phyloP scores from a whole-genome alignment of 2,329 filamentous ascomycete genomes.

The Laburnicola sp. region DNA sequence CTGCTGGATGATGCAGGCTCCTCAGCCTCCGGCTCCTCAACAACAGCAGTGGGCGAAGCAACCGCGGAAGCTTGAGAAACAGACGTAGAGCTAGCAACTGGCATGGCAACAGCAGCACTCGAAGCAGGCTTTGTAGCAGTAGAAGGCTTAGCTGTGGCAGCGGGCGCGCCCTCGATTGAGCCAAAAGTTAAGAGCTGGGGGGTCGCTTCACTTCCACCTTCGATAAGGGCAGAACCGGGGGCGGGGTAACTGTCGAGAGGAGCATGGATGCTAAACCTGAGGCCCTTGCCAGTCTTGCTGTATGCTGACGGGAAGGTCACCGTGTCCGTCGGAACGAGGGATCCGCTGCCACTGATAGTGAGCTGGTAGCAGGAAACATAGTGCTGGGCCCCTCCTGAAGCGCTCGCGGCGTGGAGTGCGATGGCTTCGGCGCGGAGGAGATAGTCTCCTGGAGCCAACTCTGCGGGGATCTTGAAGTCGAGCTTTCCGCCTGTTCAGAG shows the following conservation, averaged over 20 bases:
- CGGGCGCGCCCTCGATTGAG: conserved; percentile 12
- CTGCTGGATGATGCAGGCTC: not conserved
- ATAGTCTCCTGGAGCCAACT: conserved; percentile 48
- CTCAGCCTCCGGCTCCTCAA: not conserved
- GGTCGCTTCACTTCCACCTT: conserved; percentile 16
- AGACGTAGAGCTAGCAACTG: conserved; percentile 27
- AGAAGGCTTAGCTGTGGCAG: conserved; percentile 8
- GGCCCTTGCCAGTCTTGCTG: conserved; percentile 44
- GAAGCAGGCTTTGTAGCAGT: conserved; percentile 13
- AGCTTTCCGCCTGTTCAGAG: not conserved
- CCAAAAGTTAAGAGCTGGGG: conserved; percentile 12
- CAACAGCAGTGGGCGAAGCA: not conserved
- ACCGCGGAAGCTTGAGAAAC: conserved; percentile 4
- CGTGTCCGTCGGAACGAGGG: conserved; percentile 40
- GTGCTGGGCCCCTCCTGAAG: conserved; percentile 47
- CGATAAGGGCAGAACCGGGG: conserved; percentile 18
- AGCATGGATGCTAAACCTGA: conserved; percentile 50
- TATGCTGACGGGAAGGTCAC: conserved; percentile 54
- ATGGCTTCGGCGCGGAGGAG: conserved; percentile 51
- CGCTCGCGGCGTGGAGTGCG: conserved; percentile 48
- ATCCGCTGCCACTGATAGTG: conserved; percentile 42
- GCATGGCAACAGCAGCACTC: conserved; percentile 20
- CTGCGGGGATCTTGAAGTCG: conserved; percentile 42
- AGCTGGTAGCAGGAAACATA: conserved; percentile 52
- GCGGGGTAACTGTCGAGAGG: conserved; percentile 40